These are phyloP conservation scores for Penicillium salamii DNA, from an alignment of 495 filamentous ascomycete genomes.

Conservation along the genomic window DNA sequence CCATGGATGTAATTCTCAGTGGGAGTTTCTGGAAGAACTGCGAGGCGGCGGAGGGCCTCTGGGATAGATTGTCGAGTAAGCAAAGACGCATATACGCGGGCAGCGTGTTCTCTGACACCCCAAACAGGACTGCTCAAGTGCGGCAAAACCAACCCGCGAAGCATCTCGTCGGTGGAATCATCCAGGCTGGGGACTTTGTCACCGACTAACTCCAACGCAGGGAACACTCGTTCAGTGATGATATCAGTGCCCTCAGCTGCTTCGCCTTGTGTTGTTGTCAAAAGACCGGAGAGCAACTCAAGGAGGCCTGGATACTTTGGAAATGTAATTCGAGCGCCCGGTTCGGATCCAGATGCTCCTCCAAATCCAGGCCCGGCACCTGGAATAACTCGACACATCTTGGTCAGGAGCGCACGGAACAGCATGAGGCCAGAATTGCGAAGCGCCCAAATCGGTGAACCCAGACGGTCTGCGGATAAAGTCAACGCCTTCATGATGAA, in stretches of 20 bases:
- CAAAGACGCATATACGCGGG: slow-evolving; percentile 71
- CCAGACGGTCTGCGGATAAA: slow-evolving; percentile 70
- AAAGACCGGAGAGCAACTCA: slow-evolving; percentile 62
- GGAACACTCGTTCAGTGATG: slow-evolving; percentile 72
- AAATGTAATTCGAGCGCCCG: slow-evolving; percentile 42
- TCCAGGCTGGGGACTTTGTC: slow-evolving; percentile 41
- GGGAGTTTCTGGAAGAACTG: slow-evolving; percentile 33
- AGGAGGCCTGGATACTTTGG: slow-evolving; percentile 71
- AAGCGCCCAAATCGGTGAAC: slow-evolving; percentile 75
- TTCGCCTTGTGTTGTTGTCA: slow-evolving; percentile 46
- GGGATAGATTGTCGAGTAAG: slow-evolving; percentile 52
- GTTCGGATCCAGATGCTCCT: slow-evolving; percentile 41
- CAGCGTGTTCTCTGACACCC: slow-evolving; percentile 89
- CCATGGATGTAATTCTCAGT: slow-evolving; percentile 67
- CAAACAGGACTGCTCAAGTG: slow-evolving; percentile 71
- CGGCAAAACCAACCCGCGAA: slow-evolving; percentile 33
- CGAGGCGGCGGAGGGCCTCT: slow-evolving; percentile 43
- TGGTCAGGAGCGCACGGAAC: slow-evolving; percentile 75
- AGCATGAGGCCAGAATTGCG: slow-evolving; percentile 90
- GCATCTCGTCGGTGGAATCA: slow-evolving; percentile 30
- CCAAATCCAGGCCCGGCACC: slow-evolving; percentile 38
- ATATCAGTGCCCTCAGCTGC: slow-evolving; percentile 42
- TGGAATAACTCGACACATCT: slow-evolving; percentile 46
- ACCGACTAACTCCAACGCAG: slow-evolving; percentile 78
- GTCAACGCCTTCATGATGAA: slow-evolving; percentile 70